Percentiles rank a stretch among this genome's conserved stretches.
Evolutionary conservation across 116 monocot genomes (phyloP).

Genomic region (Trichopus zeylanicus): DNA sequence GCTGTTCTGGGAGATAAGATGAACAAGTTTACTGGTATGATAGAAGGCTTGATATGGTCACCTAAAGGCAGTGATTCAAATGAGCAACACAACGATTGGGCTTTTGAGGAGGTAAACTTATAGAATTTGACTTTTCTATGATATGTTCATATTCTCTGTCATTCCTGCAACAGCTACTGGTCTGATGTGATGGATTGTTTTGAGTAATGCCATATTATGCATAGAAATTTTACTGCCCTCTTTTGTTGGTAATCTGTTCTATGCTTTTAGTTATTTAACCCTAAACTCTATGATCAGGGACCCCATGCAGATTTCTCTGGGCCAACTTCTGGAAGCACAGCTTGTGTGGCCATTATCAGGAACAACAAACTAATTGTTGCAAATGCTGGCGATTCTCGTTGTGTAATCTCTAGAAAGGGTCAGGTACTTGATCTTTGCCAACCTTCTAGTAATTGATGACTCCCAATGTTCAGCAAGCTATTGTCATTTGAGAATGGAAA

Average conservation of each 20-base stretch:
- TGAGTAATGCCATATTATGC: no score
- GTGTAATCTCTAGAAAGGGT: conserved; percentile 92
- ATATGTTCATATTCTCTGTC: no score
- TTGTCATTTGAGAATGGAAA: background rate
- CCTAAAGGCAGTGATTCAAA: conserved; percentile 50
- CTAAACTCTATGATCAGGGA: conserved; percentile 47
- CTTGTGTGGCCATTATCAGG: conserved; percentile 95
- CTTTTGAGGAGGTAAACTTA: conserved; percentile 73
- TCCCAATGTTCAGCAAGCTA: background rate
- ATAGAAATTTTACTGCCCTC: no score
- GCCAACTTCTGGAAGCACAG: conserved; percentile 84
- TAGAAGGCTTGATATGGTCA: conserved; percentile 98
- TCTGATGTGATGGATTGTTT: no score
- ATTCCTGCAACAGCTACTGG: no score
- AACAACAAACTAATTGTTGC: conserved; percentile 80
- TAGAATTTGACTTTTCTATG: no score
- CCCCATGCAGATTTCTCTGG: conserved; percentile 94
- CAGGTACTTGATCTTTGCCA: conserved; percentile 37
- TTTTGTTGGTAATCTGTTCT: no score
- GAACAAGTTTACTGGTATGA: conserved; percentile 87
- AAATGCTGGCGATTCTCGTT: conserved; percentile 99
- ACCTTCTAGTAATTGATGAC: background rate
- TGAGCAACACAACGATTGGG: conserved; percentile 71
- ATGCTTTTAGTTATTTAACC: no score
- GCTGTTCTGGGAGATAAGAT: conserved; percentile 80